Evolutionary conservation across 169 alveolate species (phyloP).

Genomic region (Plasmodium malariae): DNA sequence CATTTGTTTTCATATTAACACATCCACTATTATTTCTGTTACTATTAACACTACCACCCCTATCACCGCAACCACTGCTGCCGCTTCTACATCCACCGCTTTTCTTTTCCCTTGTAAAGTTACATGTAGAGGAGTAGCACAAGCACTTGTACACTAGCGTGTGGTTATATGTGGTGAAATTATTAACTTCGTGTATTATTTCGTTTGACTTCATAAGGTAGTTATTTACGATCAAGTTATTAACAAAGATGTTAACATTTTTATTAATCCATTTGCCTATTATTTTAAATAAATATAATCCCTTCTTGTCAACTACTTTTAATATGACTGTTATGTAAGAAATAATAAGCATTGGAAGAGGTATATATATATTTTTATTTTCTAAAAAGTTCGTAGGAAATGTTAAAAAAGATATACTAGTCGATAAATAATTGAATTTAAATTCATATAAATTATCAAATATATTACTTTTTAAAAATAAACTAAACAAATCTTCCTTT

Average conservation of each 20-base stretch:
- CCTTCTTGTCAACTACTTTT: slow-evolving; percentile 52
- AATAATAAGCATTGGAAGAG: slow-evolving; percentile 48
- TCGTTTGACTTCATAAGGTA: slow-evolving; percentile 59
- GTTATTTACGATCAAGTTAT: slow-evolving; percentile 48
- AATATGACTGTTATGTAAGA: slow-evolving; percentile 53
- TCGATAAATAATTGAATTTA: slow-evolving; percentile 57
- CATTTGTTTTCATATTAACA: not conserved
- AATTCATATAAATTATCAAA: slow-evolving; percentile 53
- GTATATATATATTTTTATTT: slow-evolving; percentile 65
- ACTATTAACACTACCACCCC: too few relatives aligned
- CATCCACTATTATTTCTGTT: too few relatives aligned
- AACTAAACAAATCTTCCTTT: slow-evolving; percentile 28
- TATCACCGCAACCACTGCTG: too few relatives aligned
- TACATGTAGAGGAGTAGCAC: slow-evolving; percentile 60
- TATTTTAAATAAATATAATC: slow-evolving; percentile 28
- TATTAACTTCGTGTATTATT: slow-evolving; percentile 51
- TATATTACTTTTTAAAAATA: slow-evolving; percentile 56
- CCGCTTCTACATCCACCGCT: too few relatives aligned
- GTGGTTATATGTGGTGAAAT: slow-evolving; percentile 68
- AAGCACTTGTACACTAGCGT: slow-evolving; percentile 41
- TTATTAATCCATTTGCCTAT: slow-evolving; percentile 50
- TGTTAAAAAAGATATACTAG: slow-evolving; percentile 53
- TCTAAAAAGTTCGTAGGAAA: slow-evolving; percentile 58
- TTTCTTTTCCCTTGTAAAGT: slow-evolving; percentile 6
- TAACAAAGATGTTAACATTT: slow-evolving; percentile 32